Percentiles rank a stretch among this genome's conserved stretches.
These are phyloP conservation scores for Emericellopsis atlantica DNA, from an alignment of 2,329 filamentous ascomycete species.

Conservation along the genomic window DNA sequence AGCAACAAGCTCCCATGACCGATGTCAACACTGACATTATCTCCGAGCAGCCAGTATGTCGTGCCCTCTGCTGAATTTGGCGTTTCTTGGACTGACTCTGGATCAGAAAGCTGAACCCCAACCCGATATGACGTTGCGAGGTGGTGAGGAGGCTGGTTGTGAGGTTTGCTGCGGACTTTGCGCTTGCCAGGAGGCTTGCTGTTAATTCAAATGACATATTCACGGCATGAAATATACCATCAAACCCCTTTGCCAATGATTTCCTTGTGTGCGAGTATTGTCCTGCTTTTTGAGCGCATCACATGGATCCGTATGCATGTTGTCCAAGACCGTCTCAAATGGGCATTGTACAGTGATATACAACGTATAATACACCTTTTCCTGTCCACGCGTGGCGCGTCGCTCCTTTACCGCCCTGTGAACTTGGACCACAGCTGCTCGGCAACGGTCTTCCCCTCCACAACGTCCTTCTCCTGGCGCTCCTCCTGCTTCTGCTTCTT, in stretches of 20 bases:
- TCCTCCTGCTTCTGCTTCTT: constrained; percentile 28
- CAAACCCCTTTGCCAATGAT: neutral
- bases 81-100: too few relatives aligned
- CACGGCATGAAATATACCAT: too few relatives aligned
- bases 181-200: constrained; percentile 28
- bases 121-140: constrained; percentile 27
- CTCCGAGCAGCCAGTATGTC: constrained; percentile 27
- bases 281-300: neutral
- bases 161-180: constrained; percentile 33
- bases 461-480: neutral
- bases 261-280: neutral
- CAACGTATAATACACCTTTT: too few relatives aligned
- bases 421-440: neutral
- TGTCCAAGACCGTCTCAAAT: constrained; percentile 1
- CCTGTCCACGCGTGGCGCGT: too few relatives aligned
- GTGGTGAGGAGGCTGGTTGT: constrained; percentile 31
- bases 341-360: neutral
- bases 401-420: neutral
- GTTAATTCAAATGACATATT: constrained; percentile 13
- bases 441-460: neutral
- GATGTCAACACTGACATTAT: constrained; percentile 20
- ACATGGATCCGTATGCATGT: too few relatives aligned
- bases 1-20: constrained; percentile 31
- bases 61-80: neutral
- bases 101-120: constrained; percentile 23